phyloP scores from a whole-genome alignment of 768 basidiomycete species.

The Xerocomus potaroensis region DNA sequence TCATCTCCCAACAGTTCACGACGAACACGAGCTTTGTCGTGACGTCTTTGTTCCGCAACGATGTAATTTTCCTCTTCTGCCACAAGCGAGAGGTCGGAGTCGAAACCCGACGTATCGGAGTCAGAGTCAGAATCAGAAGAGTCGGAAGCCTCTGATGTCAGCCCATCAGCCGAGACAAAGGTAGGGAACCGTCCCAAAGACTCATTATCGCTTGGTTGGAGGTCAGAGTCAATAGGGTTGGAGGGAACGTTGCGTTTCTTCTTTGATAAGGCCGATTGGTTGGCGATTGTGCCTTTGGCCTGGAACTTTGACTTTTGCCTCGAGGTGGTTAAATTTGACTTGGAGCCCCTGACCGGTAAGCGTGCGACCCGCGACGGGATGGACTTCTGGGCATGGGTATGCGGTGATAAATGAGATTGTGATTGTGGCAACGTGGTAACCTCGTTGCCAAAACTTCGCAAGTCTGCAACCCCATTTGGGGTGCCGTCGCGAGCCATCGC shows the following conservation, averaged over 20 bases:
- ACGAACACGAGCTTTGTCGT: slow-evolving; percentile 48
- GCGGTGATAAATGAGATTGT: slow-evolving; percentile 34
- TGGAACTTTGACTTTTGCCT: slow-evolving; percentile 36
- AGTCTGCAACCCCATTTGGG: slow-evolving; percentile 14
- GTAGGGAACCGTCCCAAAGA: slow-evolving; percentile 52
- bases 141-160: slow-evolving; percentile 47
- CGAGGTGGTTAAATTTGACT: slow-evolving; percentile 31
- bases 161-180: slow-evolving; percentile 60
- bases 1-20: slow-evolving; percentile 59
- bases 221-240: slow-evolving; percentile 24
- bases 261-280: slow-evolving; percentile 19
- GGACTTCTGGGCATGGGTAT: slow-evolving; percentile 15
- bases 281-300: slow-evolving; percentile 35
- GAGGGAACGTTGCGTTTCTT: slow-evolving; percentile 14
- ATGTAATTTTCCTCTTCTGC: slow-evolving; percentile 63
- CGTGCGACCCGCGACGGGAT: slow-evolving; percentile 24
- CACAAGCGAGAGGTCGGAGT: slow-evolving; percentile 53
- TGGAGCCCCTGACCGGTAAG: slow-evolving; percentile 19
- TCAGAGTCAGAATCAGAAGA: slow-evolving; percentile 41
- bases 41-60: slow-evolving; percentile 42
- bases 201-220: slow-evolving; percentile 33
- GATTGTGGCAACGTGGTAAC: slow-evolving; percentile 32
- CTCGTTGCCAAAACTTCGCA: slow-evolving; percentile 30
- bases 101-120: slow-evolving; percentile 35
- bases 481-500: slow-evolving; percentile 30